Base-by-base conservation (phyloP, 2,329 filamentous ascomycete species). In the Epichloe bromicola region DNA sequence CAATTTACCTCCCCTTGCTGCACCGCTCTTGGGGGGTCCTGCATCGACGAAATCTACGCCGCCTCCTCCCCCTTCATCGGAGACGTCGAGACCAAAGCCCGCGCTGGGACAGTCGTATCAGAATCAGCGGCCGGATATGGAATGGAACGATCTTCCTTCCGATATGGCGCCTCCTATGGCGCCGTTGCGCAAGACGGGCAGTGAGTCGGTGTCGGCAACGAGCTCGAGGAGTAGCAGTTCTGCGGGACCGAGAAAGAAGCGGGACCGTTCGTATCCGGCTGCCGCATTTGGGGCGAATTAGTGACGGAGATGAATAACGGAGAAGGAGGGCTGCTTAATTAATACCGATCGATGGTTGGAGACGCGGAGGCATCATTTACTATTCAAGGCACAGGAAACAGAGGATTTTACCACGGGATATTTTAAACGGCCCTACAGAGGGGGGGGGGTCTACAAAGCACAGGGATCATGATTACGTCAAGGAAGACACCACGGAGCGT, bases 111-210 rank as follows among this genome's bases (percentile, higher is more conserved):
- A 69, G 45, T 82, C 79, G 1, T 83, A 74, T 61, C 80, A 83
- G 63, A 82, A 78, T 53, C 64, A 70, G 57, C 71, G 79, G 6
- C 75, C 80, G 3, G 74, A 77, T 19, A 78, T 66, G 33, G 80
- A 83, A 60, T 84, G 80, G 80, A 84, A 84, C 64, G 80, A 84
- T 60, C 59, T 84, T 10, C 80, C 80, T 0, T 69, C 71, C 10
- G 80, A 83, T 48, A 81, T 83, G 76, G 63, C 74, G 11, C 60
- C 64, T 19, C 52, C 62, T 3, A 56, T 65, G 39, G 60, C 61
- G n/a, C 59, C 50, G 10, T 61, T 59, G 49, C 58, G 59, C 42
- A 64, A 52, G 49, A 58, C 49, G 36, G 56, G 56, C 17, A 64
- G 65, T 39, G 64, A 66, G 42, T 55, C 62, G 2, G 61, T 56